phyloP scores from a whole-genome alignment of 495 filamentous ascomycete genomes.

The Penicillium dipodomyicola region DNA sequence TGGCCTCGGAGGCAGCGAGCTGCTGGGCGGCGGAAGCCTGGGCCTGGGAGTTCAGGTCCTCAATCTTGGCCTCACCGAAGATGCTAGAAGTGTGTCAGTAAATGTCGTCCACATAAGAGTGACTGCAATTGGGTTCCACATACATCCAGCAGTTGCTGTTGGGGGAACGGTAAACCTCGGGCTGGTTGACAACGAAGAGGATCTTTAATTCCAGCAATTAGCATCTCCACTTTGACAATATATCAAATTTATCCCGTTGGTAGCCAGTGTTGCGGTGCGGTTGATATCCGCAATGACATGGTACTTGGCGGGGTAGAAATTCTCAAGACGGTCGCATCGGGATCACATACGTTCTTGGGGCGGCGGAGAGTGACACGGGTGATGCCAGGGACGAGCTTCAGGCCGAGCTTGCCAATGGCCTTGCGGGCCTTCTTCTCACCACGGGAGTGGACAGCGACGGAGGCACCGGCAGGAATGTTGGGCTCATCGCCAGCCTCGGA shows the following conservation, averaged over 20 bases:
- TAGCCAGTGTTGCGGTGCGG: background rate
- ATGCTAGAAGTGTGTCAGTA: slow-evolving; percentile 59
- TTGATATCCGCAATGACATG: background rate
- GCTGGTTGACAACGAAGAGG: slow-evolving; percentile 98
- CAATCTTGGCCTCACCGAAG: slow-evolving; percentile 99
- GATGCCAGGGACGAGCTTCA: slow-evolving; percentile 95
- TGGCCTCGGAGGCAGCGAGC: slow-evolving; percentile 75
- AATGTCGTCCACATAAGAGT: background rate
- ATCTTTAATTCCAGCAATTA: slow-evolving; percentile 56
- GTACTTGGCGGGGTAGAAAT: slow-evolving; percentile 2
- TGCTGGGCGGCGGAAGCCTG: slow-evolving; percentile 92
- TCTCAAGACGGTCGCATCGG: slow-evolving; percentile 12
- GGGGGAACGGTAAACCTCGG: slow-evolving; percentile 98
- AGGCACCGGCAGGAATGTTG: slow-evolving; percentile 78
- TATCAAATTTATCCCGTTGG: background rate
- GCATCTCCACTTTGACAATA: background rate
- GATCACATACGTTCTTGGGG: slow-evolving; percentile 83
- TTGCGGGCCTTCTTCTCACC: slow-evolving; percentile 99
- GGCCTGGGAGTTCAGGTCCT: slow-evolving; percentile 97
- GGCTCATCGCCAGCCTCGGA: slow-evolving; percentile 69
- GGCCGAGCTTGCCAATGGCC: slow-evolving; percentile 94
- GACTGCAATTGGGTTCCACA: slow-evolving; percentile 33
- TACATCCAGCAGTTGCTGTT: slow-evolving; percentile 99
- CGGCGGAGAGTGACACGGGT: slow-evolving; percentile 95
- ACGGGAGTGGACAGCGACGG: slow-evolving; percentile 89